These are phyloP conservation scores for Botrytis cinerea DNA, from an alignment of 2,329 filamentous ascomycete species.

Conservation along the genomic window DNA sequence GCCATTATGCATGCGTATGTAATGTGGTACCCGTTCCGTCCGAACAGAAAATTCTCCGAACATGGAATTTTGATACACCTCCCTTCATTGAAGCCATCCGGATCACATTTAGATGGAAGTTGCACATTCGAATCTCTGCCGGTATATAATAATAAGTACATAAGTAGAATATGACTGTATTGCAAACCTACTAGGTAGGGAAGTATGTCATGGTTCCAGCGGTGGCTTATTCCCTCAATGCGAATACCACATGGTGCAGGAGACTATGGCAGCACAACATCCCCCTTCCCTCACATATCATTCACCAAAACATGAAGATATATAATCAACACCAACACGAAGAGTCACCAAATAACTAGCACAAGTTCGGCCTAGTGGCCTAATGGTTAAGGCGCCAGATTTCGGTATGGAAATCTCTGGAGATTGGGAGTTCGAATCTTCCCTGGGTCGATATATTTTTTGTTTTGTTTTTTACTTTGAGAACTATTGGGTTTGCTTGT, in stretches of 20 bases:
- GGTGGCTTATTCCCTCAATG: neutral
- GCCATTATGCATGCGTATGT: neutral
- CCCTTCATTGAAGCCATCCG: neutral
- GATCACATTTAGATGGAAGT: neutral
- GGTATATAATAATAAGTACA: neutral
- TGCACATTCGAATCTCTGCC: neutral
- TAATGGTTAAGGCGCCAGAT: constrained; percentile 37
- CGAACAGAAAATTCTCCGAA: neutral
- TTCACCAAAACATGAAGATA: neutral
- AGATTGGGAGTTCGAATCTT: constrained; percentile 36
- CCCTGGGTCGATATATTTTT: constrained; percentile 30
- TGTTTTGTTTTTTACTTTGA: neutral
- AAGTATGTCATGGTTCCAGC: neutral
- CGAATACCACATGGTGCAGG: neutral
- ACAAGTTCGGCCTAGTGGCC: constrained; percentile 26
- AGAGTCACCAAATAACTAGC: neutral
- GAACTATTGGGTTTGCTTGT: neutral
- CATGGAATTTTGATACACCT: neutral
- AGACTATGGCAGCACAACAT: neutral
- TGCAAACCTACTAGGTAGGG: neutral
- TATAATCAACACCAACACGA: neutral
- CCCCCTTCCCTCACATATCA: neutral
- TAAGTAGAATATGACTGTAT: neutral
- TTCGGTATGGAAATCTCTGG: constrained; percentile 31
- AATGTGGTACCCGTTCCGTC: neutral